Base-by-base conservation (phyloP, 352 stramenopile species). In the Globisporangium paroecandrum region DNA sequence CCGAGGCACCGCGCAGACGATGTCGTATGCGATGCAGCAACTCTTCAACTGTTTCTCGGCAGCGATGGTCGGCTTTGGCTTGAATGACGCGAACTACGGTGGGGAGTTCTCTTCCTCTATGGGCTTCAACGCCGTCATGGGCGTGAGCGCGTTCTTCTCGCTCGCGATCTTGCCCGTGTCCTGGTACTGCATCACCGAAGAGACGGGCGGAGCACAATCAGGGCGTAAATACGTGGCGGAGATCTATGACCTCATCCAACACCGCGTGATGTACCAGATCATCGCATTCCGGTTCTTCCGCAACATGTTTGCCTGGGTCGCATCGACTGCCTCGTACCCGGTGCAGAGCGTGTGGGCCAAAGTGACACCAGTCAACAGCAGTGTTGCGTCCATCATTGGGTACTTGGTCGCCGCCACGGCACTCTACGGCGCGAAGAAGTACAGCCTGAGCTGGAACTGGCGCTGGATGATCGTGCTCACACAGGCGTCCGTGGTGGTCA, bases 91-190 rank as follows among this genome's bases (percentile, higher is more conserved):
- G 22, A 13, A 20, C 22, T 57, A 57, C 51, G 51, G 51, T 5
- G 51, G 51, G 20, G 18, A 18, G 10, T 57, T 57, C 51, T 57
- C 51, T 10, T 32, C 22, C 6, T 57, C 51, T 4, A 57, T 57
- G 51, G 51, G 51, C 6, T 57, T 57, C 22, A 57, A 29, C 13
- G 51, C n/a, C 10, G 51, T 57, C 51, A 57, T 57, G 51, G 51
- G 51, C 9, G 51, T 47, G 12, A 20, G 38, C 38, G 38, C 38
- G 38, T 47, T 47, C 38, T 47, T 47, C 12, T 18, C 38, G 13
- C 38, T 47, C 38, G 38, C 38, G 38, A 47, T 47, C 4, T 4
- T 47, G 12, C 38, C 38, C 12, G 20, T 47, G 12, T 47, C 38
- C 12, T 47, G 38, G 38, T 47, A 47, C 38, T 47, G 38, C 13